Base-by-base conservation (phyloP, 2,329 filamentous ascomycete species). In the Salinomyces thailandicus region DNA sequence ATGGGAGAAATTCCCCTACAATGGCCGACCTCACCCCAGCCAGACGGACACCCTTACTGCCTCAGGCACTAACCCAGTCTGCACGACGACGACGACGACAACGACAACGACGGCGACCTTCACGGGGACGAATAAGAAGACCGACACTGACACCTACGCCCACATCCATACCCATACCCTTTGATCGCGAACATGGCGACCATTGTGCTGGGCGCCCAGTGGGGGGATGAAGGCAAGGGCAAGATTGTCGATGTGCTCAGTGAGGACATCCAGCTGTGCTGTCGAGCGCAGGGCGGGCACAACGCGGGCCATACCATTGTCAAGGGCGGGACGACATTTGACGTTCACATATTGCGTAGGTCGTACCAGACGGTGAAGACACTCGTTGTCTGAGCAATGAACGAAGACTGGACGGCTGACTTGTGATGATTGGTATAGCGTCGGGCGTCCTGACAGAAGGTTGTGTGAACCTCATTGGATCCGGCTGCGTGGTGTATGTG, bases 391-490 rank as follows among this genome's bases (percentile, higher is more conserved):
- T n/a, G n/a, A n/a, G n/a, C n/a, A n/a, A n/a, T n/a, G n/a, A n/a
- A n/a, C n/a, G n/a, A n/a, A n/a, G n/a, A n/a, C n/a, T n/a, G n/a
- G n/a, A n/a, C n/a, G n/a, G n/a, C 22, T 26, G 22, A 26, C 22
- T 26, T 26, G 22, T 9, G 9, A 26, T 26, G 22, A 8, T 8
- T n/a, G 36, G 18, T 9, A n/a, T 47, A 51, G 73, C 78, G 16
- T 81, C 75, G 38, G 83, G 83, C 41, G 71, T 87, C 42, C 68
- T 87, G 47, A 83, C 81, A 55, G 77, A 80, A 5, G 64, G 66
- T 29, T 82, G 74, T 57, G 69, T 75, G 50, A 87, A 86, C 63
- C 65, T 87, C 39, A 80, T 87, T 55, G 82, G 67, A 24, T 57
- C 53, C 49, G 63, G 81, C 41, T 79, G 77, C 33, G 79, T 83